Conservation (phyloP, 768 basidiomycete genomes). For the Cystobasidium ongulense region DNA sequence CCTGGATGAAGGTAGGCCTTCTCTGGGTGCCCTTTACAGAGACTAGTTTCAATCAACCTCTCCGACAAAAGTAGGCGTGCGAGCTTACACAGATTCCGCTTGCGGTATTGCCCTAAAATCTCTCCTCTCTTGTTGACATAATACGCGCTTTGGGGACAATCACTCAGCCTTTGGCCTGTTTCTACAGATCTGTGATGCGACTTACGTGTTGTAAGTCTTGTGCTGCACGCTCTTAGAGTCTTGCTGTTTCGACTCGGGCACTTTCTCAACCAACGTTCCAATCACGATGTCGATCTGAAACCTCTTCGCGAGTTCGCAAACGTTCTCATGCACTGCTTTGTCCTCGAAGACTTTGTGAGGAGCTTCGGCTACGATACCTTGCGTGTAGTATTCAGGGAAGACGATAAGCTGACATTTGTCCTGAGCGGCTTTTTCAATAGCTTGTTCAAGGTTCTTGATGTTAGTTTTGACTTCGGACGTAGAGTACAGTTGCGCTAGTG, state of each 20-base stretch:
- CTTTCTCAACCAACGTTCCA: slow-evolving; percentile 40
- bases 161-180: background rate
- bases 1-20: slow-evolving; percentile 37
- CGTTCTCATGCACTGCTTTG: background rate
- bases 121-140: slow-evolving; percentile 36
- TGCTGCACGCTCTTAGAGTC: slow-evolving; percentile 10
- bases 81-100: slow-evolving; percentile 24
- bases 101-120: slow-evolving; percentile 33
- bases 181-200: background rate
- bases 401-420: slow-evolving; percentile 8
- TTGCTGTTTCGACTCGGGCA: slow-evolving; percentile 21
- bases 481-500: slow-evolving; percentile 6
- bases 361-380: slow-evolving; percentile 19
- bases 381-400: slow-evolving; percentile 20
- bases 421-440: background rate
- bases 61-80: background rate
- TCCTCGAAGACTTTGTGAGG: slow-evolving; percentile 25
- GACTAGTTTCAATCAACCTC: background rate
- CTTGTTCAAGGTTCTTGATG: background rate
- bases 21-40: slow-evolving; percentile 31
- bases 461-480: background rate
- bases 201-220: slow-evolving; percentile 34
- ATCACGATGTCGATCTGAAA: slow-evolving; percentile 37
- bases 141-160: slow-evolving; percentile 18
- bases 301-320: slow-evolving; percentile 31